Evolutionary conservation across 495 filamentous ascomycete genomes (phyloP), one percentile per base, ranked within the genome.

Genomic region (Hapsidospora chrysogenum): DNA sequence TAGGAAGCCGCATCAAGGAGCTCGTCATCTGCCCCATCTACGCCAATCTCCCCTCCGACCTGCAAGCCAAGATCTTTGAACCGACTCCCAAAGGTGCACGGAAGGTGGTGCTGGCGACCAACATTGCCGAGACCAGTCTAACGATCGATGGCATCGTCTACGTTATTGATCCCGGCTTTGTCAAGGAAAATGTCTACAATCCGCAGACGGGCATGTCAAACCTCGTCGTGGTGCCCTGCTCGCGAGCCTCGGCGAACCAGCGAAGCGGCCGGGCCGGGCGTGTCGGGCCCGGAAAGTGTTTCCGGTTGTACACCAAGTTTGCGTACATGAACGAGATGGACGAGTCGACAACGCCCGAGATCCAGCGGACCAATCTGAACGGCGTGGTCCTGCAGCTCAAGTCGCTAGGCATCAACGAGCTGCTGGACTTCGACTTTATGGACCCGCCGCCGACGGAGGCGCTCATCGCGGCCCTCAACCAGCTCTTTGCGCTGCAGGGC

Each of bases 351-450:
- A 87, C 79, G 1, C 92, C 92, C 0, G 89, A 97, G 50, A 97
- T 97, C 40, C 85, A 92, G 50, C 72, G 89, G 8, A 85, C 82
- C 0, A 92, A 92, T 39, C 64, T 97, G 10, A 89, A 76, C 44
- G 65, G 72, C 20, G 75, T 92, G 2, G 83, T 95, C 9, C 62
- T 97, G 13, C 70, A 86, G 44, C 62, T 97, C 8, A 95, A 93
- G 50, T 78, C 79, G 1, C 67, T 96, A 10, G 92, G 92, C 9
- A 92, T 97, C 48, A 86, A 94, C 49, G 78, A 96, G 42, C 70
- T 97, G 0, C 69, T 97, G 9, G 76, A 86, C 27, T 97, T 97
- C 44, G 89, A 97, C 47, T 96, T 93, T 51, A 85, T 96, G 72
- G 89, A 96, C 47, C 78, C 87, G 0, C 89, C 89, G 1, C 80